Evolutionary conservation across 2,329 filamentous ascomycete genomes (phyloP).

Genomic region (Colletotrichum sansevieriae): DNA sequence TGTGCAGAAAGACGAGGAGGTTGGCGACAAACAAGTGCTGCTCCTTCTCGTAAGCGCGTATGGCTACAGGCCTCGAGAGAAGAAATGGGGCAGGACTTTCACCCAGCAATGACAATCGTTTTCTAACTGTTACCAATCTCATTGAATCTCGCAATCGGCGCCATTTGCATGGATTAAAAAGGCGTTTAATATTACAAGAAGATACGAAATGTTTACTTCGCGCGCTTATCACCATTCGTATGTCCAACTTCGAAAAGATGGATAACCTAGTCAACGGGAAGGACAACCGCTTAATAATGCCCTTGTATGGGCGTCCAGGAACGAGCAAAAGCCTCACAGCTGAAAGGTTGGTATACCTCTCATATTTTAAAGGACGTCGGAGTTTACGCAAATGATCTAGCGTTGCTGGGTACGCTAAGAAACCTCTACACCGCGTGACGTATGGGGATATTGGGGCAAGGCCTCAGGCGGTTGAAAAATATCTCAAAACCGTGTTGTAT

Average conservation of each 20-base stretch:
- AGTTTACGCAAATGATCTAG: not conserved
- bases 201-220: slow-evolving; percentile 48
- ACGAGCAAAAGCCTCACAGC: slow-evolving; percentile 54
- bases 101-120: too few relatives aligned
- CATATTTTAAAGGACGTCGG: too few relatives aligned
- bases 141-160: not conserved
- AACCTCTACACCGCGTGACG: slow-evolving; percentile 46
- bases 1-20: not conserved
- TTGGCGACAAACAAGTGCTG: not conserved
- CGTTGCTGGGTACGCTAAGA: slow-evolving; percentile 14
- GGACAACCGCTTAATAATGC: slow-evolving; percentile 51
- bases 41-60: not conserved
- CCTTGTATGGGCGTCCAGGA: slow-evolving; percentile 52
- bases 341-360: slow-evolving; percentile 43
- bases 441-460: slow-evolving; percentile 46
- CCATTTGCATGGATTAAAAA: slow-evolving; percentile 37
- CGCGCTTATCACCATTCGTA: slow-evolving; percentile 46
- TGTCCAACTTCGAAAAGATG: slow-evolving; percentile 42
- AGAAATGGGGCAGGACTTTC: slow-evolving; percentile 10
- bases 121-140: not conserved
- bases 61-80: slow-evolving; percentile 5
- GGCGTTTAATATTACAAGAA: slow-evolving; percentile 37
- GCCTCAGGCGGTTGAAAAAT: slow-evolving; percentile 43
- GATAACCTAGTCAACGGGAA: slow-evolving; percentile 52
- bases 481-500: too few relatives aligned